Evolutionary conservation across 2,329 filamentous ascomycete genomes (phyloP).

Genomic region (Arthrobotrys sinensis): DNA sequence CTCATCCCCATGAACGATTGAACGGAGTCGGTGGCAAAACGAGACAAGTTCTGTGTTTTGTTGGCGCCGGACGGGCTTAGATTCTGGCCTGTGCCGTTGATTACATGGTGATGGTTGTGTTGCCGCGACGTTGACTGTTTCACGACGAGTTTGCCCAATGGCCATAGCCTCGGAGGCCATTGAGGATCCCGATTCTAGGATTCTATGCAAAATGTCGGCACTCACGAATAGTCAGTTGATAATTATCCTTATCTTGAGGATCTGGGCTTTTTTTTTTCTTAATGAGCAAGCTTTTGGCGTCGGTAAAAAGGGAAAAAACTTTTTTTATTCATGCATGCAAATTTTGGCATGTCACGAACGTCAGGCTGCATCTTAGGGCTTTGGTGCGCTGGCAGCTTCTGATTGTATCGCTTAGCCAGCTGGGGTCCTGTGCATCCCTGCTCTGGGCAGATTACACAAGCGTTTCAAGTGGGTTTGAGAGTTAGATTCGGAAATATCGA

Average conservation of each 20-base stretch:
- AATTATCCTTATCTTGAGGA: slow-evolving; percentile 28
- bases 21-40: slow-evolving; percentile 29
- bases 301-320: neutral
- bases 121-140: slow-evolving; percentile 49
- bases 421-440: neutral
- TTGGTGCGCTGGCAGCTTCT: slow-evolving; percentile 56
- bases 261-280: neutral
- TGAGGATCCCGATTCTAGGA: slow-evolving; percentile 8
- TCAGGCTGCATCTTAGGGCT: slow-evolving; percentile 58
- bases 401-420: slow-evolving; percentile 56
- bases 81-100: slow-evolving; percentile 17
- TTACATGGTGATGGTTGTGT: slow-evolving; percentile 17
- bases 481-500: neutral
- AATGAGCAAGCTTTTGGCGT: neutral
- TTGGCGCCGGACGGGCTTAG: slow-evolving; percentile 45
- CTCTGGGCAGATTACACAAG: neutral
- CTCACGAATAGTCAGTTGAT: slow-evolving; percentile 13
- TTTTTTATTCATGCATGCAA: slow-evolving; percentile 19
- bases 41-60: slow-evolving; percentile 27
- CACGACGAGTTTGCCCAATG: slow-evolving; percentile 5
- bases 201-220: slow-evolving; percentile 7
- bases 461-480: slow-evolving; percentile 22
- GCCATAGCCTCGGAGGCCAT: neutral
- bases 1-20: slow-evolving; percentile 20
- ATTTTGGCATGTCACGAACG: slow-evolving; percentile 24